Percentiles rank a stretch among this genome's conserved stretches.
phyloP scores from a whole-genome alignment of 2,329 filamentous ascomycete species.

The Neurospora sp. region DNA sequence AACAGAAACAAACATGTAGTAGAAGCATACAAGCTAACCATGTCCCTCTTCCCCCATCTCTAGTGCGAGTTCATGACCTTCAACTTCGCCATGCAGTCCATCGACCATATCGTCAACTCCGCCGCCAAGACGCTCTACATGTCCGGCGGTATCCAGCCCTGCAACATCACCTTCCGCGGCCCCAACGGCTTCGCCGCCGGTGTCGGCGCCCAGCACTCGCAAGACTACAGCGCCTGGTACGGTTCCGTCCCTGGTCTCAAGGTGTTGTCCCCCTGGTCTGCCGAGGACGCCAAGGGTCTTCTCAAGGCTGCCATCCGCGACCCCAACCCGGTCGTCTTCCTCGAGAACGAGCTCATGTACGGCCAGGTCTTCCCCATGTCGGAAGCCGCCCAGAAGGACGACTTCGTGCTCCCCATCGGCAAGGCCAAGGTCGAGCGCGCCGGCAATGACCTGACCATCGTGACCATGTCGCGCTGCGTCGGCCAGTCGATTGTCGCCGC shows the following conservation, averaged over 20 bases:
- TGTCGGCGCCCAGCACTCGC: slow-evolving; percentile 95
- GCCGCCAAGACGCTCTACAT: slow-evolving; percentile 99
- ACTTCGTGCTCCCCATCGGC: slow-evolving; percentile 94
- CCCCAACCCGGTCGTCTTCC: slow-evolving; percentile 88
- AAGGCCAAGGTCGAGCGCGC: slow-evolving; percentile 98
- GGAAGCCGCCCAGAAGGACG: slow-evolving; percentile 87
- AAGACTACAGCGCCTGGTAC: slow-evolving; percentile 99
- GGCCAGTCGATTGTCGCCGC: slow-evolving; percentile 84
- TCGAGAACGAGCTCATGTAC: slow-evolving; percentile 88
- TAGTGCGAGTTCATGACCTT: slow-evolving; percentile 99
- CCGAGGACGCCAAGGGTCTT: slow-evolving; percentile 96
- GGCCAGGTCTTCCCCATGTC: slow-evolving; percentile 95
- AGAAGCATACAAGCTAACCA: slow-evolving; percentile 2
- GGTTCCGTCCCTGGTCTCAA: slow-evolving; percentile 95
- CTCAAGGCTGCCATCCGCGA: slow-evolving; percentile 97
- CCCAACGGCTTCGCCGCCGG: slow-evolving; percentile 96
- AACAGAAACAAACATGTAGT: not conserved
- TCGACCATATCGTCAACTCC: slow-evolving; percentile 99
- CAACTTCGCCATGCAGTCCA: slow-evolving; percentile 99
- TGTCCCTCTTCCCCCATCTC: not conserved
- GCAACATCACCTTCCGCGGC: slow-evolving; percentile 98
- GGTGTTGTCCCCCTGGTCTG: slow-evolving; percentile 91
- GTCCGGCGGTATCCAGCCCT: slow-evolving; percentile 98
- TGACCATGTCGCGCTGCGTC: slow-evolving; percentile 89
- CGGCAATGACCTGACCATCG: slow-evolving; percentile 93